phyloP scores from a whole-genome alignment of 1,284 basidiomycete species.

The Ustilago hordei region DNA sequence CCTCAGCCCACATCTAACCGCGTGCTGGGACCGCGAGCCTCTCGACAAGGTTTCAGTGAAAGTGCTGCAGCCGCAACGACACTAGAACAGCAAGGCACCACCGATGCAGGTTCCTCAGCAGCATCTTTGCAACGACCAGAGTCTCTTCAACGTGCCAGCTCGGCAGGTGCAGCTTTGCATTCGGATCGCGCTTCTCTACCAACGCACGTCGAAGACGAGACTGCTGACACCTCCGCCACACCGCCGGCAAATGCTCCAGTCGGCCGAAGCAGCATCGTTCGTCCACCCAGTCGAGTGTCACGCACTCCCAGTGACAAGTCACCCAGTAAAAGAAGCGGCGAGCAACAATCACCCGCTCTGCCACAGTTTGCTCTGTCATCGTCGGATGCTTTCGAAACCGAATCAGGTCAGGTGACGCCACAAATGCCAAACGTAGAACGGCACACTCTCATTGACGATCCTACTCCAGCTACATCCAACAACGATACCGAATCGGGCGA shows the following conservation, averaged over 20 bases:
- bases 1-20: slow-evolving; percentile 16
- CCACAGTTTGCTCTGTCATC: slow-evolving; percentile 22
- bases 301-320: slow-evolving; percentile 33
- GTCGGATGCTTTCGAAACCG: slow-evolving; percentile 25
- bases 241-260: slow-evolving; percentile 7
- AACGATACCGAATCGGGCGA: slow-evolving; percentile 15
- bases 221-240: slow-evolving; percentile 14
- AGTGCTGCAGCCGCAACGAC: background rate
- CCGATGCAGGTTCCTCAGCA: background rate
- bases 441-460: slow-evolving; percentile 44
- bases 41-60: slow-evolving; percentile 48
- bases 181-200: slow-evolving; percentile 14
- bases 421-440: slow-evolving; percentile 30
- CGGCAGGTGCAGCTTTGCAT: slow-evolving; percentile 24
- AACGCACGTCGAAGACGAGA: slow-evolving; percentile 7
- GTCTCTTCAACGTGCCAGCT: slow-evolving; percentile 41
- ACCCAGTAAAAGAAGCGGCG: slow-evolving; percentile 14
- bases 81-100: slow-evolving; percentile 3
- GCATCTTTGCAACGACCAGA: slow-evolving; percentile 18
- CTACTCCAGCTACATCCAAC: background rate
- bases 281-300: slow-evolving; percentile 35
- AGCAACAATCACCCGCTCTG: slow-evolving; percentile 25
- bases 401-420: slow-evolving; percentile 37
- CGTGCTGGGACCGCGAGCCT: slow-evolving; percentile 30
- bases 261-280: slow-evolving; percentile 18